Conservation (phyloP, 768 basidiomycete species). For the Pulveroboletus sp. region DNA sequence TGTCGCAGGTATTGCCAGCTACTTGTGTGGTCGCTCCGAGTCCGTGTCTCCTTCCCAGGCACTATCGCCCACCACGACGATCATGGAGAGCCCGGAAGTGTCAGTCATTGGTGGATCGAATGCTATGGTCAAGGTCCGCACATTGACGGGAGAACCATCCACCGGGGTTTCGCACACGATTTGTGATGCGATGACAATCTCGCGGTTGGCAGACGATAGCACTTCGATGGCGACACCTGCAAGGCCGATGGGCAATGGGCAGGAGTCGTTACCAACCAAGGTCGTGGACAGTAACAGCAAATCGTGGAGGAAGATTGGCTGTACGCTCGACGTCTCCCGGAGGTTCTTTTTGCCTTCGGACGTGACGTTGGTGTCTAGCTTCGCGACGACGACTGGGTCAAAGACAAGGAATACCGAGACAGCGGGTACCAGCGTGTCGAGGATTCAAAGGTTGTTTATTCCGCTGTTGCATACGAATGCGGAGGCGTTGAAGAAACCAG, state of each 20-base stretch:
- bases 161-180: background rate
- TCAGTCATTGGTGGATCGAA: background rate
- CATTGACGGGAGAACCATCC: background rate
- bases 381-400: no score
- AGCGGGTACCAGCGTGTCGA: background rate
- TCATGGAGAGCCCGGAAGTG: background rate
- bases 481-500: background rate
- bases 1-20: background rate
- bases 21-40: background rate
- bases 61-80: background rate
- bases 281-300: background rate
- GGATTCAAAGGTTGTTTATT: background rate
- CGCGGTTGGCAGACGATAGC: background rate
- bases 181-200: background rate
- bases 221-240: background rate
- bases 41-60: background rate
- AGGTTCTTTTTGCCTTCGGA: background rate
- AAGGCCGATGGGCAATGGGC: background rate
- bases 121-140: no score
- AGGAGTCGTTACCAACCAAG: background rate
- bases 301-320: background rate
- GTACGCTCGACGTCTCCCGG: background rate
- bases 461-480: constrained; percentile 1
- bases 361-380: no score
- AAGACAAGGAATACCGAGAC: no score